phyloP scores from a whole-genome alignment of 2,329 filamentous ascomycete genomes.

The Apiospora sp. region DNA sequence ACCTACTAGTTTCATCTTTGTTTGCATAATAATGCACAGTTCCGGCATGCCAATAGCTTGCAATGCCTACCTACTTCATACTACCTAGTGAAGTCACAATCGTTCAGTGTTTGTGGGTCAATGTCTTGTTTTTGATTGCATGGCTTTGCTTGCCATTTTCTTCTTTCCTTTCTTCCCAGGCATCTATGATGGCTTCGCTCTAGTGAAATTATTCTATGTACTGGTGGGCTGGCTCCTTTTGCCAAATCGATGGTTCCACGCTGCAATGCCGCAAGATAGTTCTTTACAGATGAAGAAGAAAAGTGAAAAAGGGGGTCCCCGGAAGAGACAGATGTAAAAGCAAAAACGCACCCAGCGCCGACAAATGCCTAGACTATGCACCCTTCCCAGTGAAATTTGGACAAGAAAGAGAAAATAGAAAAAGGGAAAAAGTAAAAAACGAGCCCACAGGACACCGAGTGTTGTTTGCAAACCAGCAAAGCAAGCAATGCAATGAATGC shows the following conservation, averaged over 20 bases:
- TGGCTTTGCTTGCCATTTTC: not conserved
- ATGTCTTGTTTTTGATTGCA: not conserved
- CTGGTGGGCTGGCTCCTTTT: not conserved
- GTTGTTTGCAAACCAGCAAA: slow-evolving; percentile 21
- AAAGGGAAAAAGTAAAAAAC: not conserved
- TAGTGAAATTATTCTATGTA: slow-evolving; percentile 21
- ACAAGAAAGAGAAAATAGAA: not conserved
- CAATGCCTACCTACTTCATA: not conserved
- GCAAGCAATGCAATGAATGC: slow-evolving; percentile 7
- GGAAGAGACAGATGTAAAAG: not conserved
- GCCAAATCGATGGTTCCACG: not conserved
- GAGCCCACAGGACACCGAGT: slow-evolving; percentile 7
- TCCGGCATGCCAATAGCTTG: not conserved
- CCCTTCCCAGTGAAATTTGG: not conserved
- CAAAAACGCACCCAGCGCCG: slow-evolving; percentile 19
- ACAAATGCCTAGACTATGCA: slow-evolving; percentile 18
- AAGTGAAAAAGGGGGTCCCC: not conserved
- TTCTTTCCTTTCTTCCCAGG: not conserved
- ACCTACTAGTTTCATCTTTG: not conserved
- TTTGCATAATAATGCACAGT: not conserved
- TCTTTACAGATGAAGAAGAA: slow-evolving; percentile 22
- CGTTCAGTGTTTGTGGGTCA: too few species aligned
- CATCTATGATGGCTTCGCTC: slow-evolving; percentile 19
- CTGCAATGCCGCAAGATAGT: slow-evolving; percentile 13
- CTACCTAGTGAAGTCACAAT: not conserved